Base-by-base conservation (phyloP, 805 yeast genomes). In the Wickerhamiella vanderwaltii region DNA sequence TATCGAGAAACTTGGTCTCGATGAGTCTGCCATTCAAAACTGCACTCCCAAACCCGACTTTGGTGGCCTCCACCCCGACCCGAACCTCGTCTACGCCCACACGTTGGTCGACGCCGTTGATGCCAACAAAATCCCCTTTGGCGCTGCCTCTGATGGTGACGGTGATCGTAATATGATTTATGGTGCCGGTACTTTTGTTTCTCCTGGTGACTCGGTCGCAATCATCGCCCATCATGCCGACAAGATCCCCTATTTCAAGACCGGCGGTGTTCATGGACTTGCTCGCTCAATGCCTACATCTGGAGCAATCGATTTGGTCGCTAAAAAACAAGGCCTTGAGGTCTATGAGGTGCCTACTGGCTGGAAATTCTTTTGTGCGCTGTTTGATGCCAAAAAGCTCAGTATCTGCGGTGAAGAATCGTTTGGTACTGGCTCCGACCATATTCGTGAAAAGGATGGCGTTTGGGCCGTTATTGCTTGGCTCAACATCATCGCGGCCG, bases 81-180 rank as follows among this genome's bases (percentile, higher is more conserved):
- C 98, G 50, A 88, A 88, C 65, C 72, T 88, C 61, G 87, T 96
- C 11, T 88, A 91, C 58, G 98, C 97, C 9, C 74, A 71, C 46
- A 76, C 94, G 15, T 69, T 88, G 48, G 98, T 88, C 16, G 79
- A 74, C 25, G 71, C 72, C 49, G 98, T 88, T n/a, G 96, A 91
- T 56, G 57, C 62, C 16, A 81, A 81, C 45, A 65, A 75, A 45
- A 82, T 87, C 50, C 82, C 88, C 6, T 88, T 88, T 59, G 98
- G 98, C 49, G 97, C 97, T 29, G 97, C 97, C 6, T 81, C 94
- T n/a, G 98, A 85, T 59, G 98, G 98, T 62, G 98, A 88, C 55
- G 98, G 98, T 61, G 98, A 88, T 60, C 77, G 98, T 66, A 88
- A 88, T 62, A 88, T 88, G 98, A 88, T 88, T 56, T 91, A 91